These are phyloP conservation scores for Sporisorium exsertum DNA, from an alignment of 1,284 basidiomycete genomes.

Conservation along the genomic window DNA sequence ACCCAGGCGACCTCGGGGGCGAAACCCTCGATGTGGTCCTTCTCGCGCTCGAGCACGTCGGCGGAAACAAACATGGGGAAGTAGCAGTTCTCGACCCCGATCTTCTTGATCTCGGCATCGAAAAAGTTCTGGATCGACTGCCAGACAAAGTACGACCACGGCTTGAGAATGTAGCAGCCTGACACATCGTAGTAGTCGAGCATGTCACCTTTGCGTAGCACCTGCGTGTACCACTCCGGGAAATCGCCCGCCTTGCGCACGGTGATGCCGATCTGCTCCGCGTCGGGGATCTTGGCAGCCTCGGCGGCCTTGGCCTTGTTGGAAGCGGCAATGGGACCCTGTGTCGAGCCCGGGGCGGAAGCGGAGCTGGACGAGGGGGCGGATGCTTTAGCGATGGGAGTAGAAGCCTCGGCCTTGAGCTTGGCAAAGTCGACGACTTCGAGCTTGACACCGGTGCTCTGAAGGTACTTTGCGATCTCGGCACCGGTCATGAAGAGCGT, in stretches of 20 bases:
- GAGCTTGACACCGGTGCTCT: conserved; percentile 61
- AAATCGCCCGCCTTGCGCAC: conserved; percentile 68
- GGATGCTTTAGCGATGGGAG: conserved; percentile 42
- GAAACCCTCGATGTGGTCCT: conserved; percentile 99
- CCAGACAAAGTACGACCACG: conserved; percentile 98
- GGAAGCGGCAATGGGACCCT: conserved; percentile 44
- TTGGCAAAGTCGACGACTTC: conserved; percentile 59
- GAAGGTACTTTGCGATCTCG: conserved; percentile 60
- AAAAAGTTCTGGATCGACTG: conserved; percentile 82
- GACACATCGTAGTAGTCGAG: conserved; percentile 98
- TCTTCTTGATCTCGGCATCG: conserved; percentile 81
- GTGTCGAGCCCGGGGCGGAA: conserved; percentile 40
- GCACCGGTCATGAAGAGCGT: conserved; percentile 64
- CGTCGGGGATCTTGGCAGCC: conserved; percentile 64
- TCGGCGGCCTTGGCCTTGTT: conserved; percentile 47
- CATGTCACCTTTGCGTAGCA: conserved; percentile 98
- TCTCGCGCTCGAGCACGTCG: conserved; percentile 93
- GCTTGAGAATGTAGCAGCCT: conserved; percentile 98
- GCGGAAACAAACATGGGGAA: conserved; percentile 99
- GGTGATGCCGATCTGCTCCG: conserved; percentile 68
- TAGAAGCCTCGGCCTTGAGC: conserved; percentile 51
- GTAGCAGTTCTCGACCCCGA: conserved; percentile 96
- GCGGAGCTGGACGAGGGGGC: conserved; percentile 38
- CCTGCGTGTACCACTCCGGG: conserved; percentile 74
- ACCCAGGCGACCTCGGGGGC: conserved; percentile 99